Conservation (phyloP, 495 filamentous ascomycete genomes). For the Aspergillus biplanus region DNA sequence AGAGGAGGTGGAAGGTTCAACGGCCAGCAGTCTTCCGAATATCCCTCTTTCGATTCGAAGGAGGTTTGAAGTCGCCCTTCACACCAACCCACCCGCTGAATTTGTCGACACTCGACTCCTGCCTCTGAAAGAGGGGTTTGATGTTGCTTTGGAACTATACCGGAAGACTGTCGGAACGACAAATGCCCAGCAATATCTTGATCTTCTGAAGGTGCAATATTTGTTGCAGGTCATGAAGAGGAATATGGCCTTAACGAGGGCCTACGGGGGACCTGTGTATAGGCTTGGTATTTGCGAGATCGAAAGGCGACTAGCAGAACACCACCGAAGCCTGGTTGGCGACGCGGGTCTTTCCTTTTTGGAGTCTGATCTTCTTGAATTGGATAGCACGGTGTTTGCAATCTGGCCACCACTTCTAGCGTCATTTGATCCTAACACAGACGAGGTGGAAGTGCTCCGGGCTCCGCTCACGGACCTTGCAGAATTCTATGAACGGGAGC, state of each 20-base stretch:
- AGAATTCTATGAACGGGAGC: background rate
- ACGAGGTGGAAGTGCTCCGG: background rate
- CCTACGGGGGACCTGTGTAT: background rate
- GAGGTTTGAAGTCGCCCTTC: background rate
- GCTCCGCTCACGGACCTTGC: background rate
- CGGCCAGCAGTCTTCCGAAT: background rate
- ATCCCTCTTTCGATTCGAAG: background rate
- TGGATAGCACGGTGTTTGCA: background rate
- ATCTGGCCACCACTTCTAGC: background rate
- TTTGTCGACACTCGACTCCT: background rate
- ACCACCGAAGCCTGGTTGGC: background rate
- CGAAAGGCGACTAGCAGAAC: background rate
- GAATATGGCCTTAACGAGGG: background rate
- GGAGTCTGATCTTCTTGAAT: background rate
- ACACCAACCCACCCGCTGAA: background rate
- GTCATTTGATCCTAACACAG: background rate
- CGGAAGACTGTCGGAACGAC: background rate
- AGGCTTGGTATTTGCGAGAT: background rate
- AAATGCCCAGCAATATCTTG: background rate
- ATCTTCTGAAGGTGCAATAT: conserved; percentile 1
- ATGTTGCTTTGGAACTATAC: background rate
- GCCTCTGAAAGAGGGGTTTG: background rate
- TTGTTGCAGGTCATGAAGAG: background rate
- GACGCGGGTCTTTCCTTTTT: background rate
- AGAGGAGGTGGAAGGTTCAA: no score